These are phyloP conservation scores for Barnettozyma populi DNA, from an alignment of 805 yeast genomes.

Conservation along the genomic window DNA sequence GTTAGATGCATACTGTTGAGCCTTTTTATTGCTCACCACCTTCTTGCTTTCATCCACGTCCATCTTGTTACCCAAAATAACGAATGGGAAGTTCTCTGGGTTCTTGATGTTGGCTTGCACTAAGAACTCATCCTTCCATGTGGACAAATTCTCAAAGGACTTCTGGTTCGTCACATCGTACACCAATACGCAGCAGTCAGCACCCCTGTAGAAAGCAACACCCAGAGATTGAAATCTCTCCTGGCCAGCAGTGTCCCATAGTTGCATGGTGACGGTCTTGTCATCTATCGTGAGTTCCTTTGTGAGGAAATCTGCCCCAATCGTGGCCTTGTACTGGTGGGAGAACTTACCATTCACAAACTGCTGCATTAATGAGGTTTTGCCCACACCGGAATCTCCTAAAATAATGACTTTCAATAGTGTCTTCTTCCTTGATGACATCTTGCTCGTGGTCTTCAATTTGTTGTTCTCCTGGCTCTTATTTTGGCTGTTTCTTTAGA, in stretches of 20 bases:
- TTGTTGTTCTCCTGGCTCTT: not conserved
- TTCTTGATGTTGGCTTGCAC: slow-evolving; percentile 90
- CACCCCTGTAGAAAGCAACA: slow-evolving; percentile 95
- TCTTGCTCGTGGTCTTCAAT: slow-evolving; percentile 5
- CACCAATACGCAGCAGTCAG: slow-evolving; percentile 95
- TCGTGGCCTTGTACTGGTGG: slow-evolving; percentile 95
- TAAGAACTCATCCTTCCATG: slow-evolving; percentile 94
- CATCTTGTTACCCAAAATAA: slow-evolving; percentile 89
- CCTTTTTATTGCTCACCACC: slow-evolving; percentile 54
- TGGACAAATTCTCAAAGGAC: slow-evolving; percentile 80
- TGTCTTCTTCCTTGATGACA: slow-evolving; percentile 58
- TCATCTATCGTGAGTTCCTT: slow-evolving; percentile 86
- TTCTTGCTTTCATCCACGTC: slow-evolving; percentile 91
- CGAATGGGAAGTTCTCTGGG: slow-evolving; percentile 95
- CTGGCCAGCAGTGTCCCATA: slow-evolving; percentile 99
- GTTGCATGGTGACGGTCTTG: slow-evolving; percentile 49
- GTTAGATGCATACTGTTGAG: slow-evolving; percentile 55
- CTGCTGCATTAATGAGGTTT: slow-evolving; percentile 95
- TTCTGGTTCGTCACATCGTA: slow-evolving; percentile 94
- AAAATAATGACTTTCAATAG: slow-evolving; percentile 81
- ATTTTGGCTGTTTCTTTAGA: not conserved
- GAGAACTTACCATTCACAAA: slow-evolving; percentile 92
- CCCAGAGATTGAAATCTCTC: slow-evolving; percentile 96
- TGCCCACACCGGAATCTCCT: slow-evolving; percentile 98
- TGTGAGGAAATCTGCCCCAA: slow-evolving; percentile 95